Evolutionary conservation across 495 filamentous ascomycete species (phyloP), one percentile per base, ranked within the genome.

Genomic region (Tuber indicum): DNA sequence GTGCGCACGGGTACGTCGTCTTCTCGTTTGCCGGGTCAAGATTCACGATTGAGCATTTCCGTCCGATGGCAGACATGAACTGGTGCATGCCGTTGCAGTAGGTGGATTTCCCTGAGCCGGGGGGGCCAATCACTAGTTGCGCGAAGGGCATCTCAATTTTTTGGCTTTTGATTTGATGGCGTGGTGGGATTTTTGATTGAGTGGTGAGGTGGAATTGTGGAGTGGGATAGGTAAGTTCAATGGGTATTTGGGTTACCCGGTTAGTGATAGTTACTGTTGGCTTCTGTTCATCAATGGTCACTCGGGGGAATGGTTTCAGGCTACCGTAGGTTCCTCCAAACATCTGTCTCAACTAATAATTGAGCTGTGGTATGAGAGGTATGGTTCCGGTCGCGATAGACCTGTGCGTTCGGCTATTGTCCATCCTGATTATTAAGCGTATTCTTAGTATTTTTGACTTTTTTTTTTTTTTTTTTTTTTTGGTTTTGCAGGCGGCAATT

Each of bases 81-180:
- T 99, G 96, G 81, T 97, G 93, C 93, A 99, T 97, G 79, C 96
- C 96, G 89, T 97, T 92, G 87, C 94, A 97, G 85, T 96, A 97
- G 9, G 96, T 99, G 70, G 94, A 97, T 86, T 99, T 99, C 26
- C 96, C 96, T 41, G 94, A 89, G 77, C 96, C 96, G 12, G 96
- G 95, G 42, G 95, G 93, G 19, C 96, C 96, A 75, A 97, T 91
- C 19, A 98, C 91, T 41, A 99, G 89, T 86, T 96, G 92, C 14
- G 58, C 58, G 12, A 66, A 66, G 58, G 58, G 58, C 58, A 66
- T 66, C 36, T 36, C 16, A 0, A 16, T 66, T 32, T 66, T 66
- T 66, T 32, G n/a, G 12, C 26, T 3, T 66, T 66, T 36, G 26
- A 2, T 66, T 66, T 32, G 26, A 12, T 66, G 26, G 58, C 17